Base-by-base conservation (phyloP, 441 rosid species). In the Populus trichocarpa region DNA sequence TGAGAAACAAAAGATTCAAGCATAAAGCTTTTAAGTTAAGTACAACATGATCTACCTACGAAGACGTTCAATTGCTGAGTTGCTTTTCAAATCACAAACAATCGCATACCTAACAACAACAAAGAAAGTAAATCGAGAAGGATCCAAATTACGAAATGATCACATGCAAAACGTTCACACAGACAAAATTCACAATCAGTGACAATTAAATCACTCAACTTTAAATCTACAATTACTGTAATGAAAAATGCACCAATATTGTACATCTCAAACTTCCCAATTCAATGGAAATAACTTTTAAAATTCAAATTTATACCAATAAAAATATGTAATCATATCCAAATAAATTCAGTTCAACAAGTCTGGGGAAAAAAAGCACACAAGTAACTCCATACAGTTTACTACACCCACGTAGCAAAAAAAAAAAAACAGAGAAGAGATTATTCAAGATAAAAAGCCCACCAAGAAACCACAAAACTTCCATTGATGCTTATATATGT, bases 21-120 rank as follows among this genome's bases (percentile, higher is more conserved):
- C 7, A 53, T 38, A 66, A 67, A 69, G 66, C 23, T 28, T 16
- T 10, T 40, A 32, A 72, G 22, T 4, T 67, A 70, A 70, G 38
- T 38, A 35, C 50, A 78, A 46, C 5, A 28, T 7, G 53, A 63
- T 40, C 63, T 83, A 93, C 99, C 97, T 95, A 77, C 96, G 91
- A 83, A 96, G 97, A 71, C 97, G 94, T 77, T 93, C 99, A 61
- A 93, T 87, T 65, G 99, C 94, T 11, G 91, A 87, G 71, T 82
- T 91, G 85, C 87, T 93, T 79, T 86, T 89, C 86, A 88, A 83
- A 76, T 92, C 85, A 72, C 99, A 96, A 35, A 79, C 97, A 70
- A 96, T 86, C 8, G 99, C 97, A 82, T 93, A 93, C 81, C 99
- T 93, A 77, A 61, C 75, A 70, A 76, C 14, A 65, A 22, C 3